phyloP scores from a whole-genome alignment of 352 stramenopile species.

The Globisporangium rhizosaccharum region DNA sequence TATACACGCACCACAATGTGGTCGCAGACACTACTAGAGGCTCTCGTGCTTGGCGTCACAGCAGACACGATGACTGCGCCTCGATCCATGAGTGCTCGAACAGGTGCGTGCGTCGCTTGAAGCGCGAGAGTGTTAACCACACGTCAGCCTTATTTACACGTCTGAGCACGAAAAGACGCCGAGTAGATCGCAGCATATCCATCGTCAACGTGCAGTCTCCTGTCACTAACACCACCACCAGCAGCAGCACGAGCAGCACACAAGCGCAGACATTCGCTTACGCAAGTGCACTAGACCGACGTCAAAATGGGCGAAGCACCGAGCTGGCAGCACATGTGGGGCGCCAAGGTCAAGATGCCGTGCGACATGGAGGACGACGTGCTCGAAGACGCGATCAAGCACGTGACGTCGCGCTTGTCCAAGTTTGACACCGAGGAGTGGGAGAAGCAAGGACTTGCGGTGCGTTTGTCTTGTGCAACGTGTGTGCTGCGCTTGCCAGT shows the following conservation, averaged over 20 bases:
- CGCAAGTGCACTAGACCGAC: not conserved
- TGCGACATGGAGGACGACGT: slow-evolving; percentile 88
- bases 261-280: not conserved
- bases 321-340: slow-evolving; percentile 87
- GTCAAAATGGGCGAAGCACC: slow-evolving; percentile 61
- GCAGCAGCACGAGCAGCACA: not conserved
- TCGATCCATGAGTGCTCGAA: slow-evolving; percentile 6
- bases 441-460: slow-evolving; percentile 70
- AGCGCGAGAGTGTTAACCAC: not conserved
- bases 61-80: not conserved
- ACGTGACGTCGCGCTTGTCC: slow-evolving; percentile 47
- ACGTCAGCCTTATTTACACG: not conserved
- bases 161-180: slow-evolving; percentile 6
- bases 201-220: not conserved
- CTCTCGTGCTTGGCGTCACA: not conserved
- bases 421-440: slow-evolving; percentile 82
- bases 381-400: slow-evolving; percentile 82
- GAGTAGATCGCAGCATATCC: not conserved
- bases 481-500: too few species aligned
- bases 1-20: slow-evolving; percentile 9
- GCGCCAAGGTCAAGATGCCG: slow-evolving; percentile 82
- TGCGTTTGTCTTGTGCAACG: slow-evolving; percentile 14
- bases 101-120: not conserved
- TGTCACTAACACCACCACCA: not conserved
- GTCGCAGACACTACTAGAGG: not conserved